Evolutionary conservation across 1,284 basidiomycete species (phyloP).

Genomic region (Gymnopus androsaceus): DNA sequence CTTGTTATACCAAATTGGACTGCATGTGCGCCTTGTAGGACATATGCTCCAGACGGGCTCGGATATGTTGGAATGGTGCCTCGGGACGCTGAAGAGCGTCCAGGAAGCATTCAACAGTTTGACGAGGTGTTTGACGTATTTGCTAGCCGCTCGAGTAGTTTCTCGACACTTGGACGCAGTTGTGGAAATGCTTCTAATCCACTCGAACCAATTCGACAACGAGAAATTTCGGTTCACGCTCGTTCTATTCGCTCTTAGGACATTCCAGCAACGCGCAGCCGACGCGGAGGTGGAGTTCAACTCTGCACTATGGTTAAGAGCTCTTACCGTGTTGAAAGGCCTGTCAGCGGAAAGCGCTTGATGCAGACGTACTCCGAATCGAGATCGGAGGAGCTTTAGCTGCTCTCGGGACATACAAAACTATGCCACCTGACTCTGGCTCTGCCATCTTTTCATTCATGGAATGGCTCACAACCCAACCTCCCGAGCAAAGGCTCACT

Average conservation of each 20-base stretch:
- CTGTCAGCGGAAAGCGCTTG: conserved; percentile 28
- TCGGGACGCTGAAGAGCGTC: conserved; percentile 16
- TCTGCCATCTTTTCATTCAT: conserved; percentile 46
- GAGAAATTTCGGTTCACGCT: conserved; percentile 46
- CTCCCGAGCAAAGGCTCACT: conserved; percentile 35
- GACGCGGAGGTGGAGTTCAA: conserved; percentile 10
- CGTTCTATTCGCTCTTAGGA: conserved; percentile 44
- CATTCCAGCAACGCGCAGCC: conserved; percentile 31
- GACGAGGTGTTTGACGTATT: conserved; percentile 28
- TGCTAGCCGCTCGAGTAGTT: conserved; percentile 37
- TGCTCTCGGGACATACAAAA: conserved; percentile 27
- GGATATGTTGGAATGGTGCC: conserved; percentile 13
- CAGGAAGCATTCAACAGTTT: conserved; percentile 33
- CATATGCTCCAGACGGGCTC: conserved; percentile 14
- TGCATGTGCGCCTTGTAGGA: conserved; percentile 16
- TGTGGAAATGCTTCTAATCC: conserved; percentile 18
- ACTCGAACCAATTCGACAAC: conserved; percentile 19
- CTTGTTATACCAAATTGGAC: conserved; percentile 23
- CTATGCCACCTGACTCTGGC: conserved; percentile 22
- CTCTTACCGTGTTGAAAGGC: conserved; percentile 29
- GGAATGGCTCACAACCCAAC: conserved; percentile 47
- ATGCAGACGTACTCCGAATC: conserved; percentile 31
- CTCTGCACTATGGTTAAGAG: conserved; percentile 21
- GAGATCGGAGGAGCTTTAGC: conserved; percentile 41
- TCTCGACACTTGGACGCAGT: conserved; percentile 32